Evolutionary conservation across 2,329 filamentous ascomycete species (phyloP).

Genomic region (Ceratocystiopsis brevicomis): DNA sequence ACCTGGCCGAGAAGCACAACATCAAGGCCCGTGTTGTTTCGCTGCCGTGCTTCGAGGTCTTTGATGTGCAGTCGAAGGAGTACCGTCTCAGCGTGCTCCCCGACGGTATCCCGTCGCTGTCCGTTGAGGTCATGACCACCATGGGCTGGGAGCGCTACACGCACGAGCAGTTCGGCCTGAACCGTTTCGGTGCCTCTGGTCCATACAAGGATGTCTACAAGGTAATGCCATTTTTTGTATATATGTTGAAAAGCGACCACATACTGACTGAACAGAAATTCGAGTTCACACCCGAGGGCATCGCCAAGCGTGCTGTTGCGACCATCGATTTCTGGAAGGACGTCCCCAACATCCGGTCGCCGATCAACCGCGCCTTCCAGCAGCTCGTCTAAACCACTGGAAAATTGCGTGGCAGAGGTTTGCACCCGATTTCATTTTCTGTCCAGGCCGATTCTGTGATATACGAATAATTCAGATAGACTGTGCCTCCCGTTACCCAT

Average conservation of each 20-base stretch:
- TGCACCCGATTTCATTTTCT: too few relatives aligned
- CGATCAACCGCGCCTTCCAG: slow-evolving; percentile 93
- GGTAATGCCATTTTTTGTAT: slow-evolving; percentile 27
- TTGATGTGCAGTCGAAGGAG: slow-evolving; percentile 83
- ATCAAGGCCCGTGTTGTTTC: slow-evolving; percentile 84
- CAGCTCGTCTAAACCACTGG: slow-evolving; percentile 59
- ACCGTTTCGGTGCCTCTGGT: slow-evolving; percentile 94
- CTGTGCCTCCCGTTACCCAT: too few relatives aligned
- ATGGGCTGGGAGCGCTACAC: slow-evolving; percentile 98
- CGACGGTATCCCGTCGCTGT: slow-evolving; percentile 81
- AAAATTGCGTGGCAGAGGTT: too few relatives aligned
- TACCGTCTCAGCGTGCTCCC: slow-evolving; percentile 87
- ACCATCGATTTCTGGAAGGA: slow-evolving; percentile 98
- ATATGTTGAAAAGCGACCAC: too few relatives aligned
- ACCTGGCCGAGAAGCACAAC: slow-evolving; percentile 72
- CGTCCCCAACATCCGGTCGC: slow-evolving; percentile 72
- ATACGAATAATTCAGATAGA: too few relatives aligned
- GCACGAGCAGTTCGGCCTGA: slow-evolving; percentile 98
- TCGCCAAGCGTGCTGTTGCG: slow-evolving; percentile 80
- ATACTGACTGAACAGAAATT: slow-evolving; percentile 54
- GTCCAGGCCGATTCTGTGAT: too few relatives aligned
- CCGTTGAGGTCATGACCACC: slow-evolving; percentile 91
- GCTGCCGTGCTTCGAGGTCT: slow-evolving; percentile 91
- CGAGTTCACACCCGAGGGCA: slow-evolving; percentile 94
- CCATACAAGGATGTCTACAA: slow-evolving; percentile 97